Evolutionary conservation across 805 yeast genomes (phyloP), one percentile per base, ranked within the genome.

Genomic region (Candida fluviatilis): DNA sequence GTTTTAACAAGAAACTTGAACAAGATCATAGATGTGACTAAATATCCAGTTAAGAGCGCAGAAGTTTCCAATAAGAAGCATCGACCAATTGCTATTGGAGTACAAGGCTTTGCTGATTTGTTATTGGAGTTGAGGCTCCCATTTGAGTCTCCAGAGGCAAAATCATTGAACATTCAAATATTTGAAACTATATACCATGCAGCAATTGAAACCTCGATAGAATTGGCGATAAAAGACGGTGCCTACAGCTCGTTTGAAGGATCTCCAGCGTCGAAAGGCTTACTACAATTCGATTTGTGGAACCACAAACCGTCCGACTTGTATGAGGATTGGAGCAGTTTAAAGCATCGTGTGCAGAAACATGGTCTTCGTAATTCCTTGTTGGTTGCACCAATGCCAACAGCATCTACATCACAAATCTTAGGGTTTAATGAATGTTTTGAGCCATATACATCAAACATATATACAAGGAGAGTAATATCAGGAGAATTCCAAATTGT

Each of bases 121-220:
- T 91, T 88, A 62, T 76, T 87, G 73, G 71, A 75, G 47, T 69
- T 91, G 45, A 78, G 95, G 52, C 54, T 87, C 41, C 93, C 97
- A 31, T 91, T 90, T 59, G 97, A 88, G 49, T 84, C 95, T 26
- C 65, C 71, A 23, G 84, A 78, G 52, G 96, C 98, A 12, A 77
- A 76, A 57, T 63, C 66, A 42, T 69, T 91, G 43, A 91, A 91
- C 64, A 70, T 75, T 38, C 90, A 86, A 62, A 88, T 91, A 41
- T 91, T 90, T 61, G 98, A 91, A 70, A 91, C 98, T 17, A 87
- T 91, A 31, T 91, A 91, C 62, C 98, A 91, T 60, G 98, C 84
- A 31, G 88, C 96, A 18, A 69, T 90, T 31, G 96, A 89, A 66
- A 77, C 88, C 18, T 90, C 97, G 7, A 63, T 79, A 41, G 97